Evolutionary conservation across 306 rosid genomes (phyloP).

Genomic region (Pachyrhizus erosus): DNA sequence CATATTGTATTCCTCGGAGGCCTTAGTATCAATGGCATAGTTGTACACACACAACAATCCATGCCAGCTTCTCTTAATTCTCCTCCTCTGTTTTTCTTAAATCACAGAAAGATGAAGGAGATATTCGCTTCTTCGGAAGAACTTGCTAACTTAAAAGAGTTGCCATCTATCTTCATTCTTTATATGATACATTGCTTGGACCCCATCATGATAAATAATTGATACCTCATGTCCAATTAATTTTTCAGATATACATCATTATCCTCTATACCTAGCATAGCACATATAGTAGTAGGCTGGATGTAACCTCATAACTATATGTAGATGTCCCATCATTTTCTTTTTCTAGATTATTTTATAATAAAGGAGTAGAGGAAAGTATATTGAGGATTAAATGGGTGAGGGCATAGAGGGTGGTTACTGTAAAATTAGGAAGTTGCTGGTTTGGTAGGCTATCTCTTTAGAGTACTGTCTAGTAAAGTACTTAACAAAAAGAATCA

Average conservation of each 20-base stretch:
- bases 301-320: constrained; percentile 36
- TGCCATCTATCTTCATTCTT: constrained; percentile 22
- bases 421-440: constrained; percentile 35
- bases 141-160: constrained; percentile 13
- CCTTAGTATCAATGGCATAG: constrained; percentile 76
- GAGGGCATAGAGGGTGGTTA: constrained; percentile 29
- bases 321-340: constrained; percentile 33
- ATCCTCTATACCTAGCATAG: constrained; percentile 31
- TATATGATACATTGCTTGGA: constrained; percentile 43
- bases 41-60: constrained; percentile 84
- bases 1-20: constrained; percentile 90
- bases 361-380: neutral
- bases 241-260: constrained; percentile 49
- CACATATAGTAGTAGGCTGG: constrained; percentile 12
- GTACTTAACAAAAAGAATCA: constrained; percentile 50
- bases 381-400: neutral
- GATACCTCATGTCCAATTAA: constrained; percentile 11
- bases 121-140: constrained; percentile 25
- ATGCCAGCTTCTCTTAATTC: constrained; percentile 33
- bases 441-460: constrained; percentile 54
- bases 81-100: constrained; percentile 34
- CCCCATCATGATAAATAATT: constrained; percentile 39
- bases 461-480: constrained; percentile 53
- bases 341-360: neutral
- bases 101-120: neutral